These are phyloP conservation scores for Metschnikowia continentalis DNA, from an alignment of 805 yeast genomes.

Conservation along the genomic window DNA sequence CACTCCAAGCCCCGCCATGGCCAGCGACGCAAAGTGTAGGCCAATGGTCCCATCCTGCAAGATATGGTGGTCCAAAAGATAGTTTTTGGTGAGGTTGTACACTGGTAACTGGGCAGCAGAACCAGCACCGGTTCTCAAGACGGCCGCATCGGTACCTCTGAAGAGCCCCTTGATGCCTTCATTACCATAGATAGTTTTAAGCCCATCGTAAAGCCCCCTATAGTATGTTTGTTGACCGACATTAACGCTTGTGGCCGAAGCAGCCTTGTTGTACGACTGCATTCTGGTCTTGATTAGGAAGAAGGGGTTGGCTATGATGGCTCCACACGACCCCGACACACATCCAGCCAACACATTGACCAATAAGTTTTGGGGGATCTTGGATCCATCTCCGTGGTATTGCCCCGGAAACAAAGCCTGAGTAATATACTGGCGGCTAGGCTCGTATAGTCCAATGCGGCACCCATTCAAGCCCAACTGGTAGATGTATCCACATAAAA, in stretches of 20 bases:
- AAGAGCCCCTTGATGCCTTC: constrained; percentile 80
- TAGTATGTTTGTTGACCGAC: constrained; percentile 95
- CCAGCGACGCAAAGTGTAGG: constrained; percentile 68
- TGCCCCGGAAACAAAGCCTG: constrained; percentile 45
- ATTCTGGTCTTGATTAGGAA: constrained; percentile 91
- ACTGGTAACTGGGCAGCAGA: constrained; percentile 93
- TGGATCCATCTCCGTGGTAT: constrained; percentile 38
- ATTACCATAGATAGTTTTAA: constrained; percentile 51
- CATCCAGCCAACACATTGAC: constrained; percentile 81
- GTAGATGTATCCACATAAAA: constrained; percentile 82
- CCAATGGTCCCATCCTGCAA: constrained; percentile 57
- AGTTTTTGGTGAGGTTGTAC: constrained; percentile 71
- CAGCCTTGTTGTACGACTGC: constrained; percentile 78
- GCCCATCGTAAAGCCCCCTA: constrained; percentile 62
- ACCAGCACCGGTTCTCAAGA: constrained; percentile 91
- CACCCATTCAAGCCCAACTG: constrained; percentile 93
- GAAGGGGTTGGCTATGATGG: constrained; percentile 84
- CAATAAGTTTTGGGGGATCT: constrained; percentile 35
- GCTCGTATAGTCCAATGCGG: constrained; percentile 91
- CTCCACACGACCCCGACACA: constrained; percentile 83
- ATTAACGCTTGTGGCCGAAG: constrained; percentile 28
- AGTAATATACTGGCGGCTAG: constrained; percentile 63
- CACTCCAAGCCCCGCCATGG: constrained; percentile 85
- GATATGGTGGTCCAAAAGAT: constrained; percentile 49
- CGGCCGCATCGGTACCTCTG: constrained; percentile 93